Evolutionary conservation across 305 asterid genomes (phyloP), one percentile per base, ranked within the genome.

Genomic region (Euphrasia arctica): DNA sequence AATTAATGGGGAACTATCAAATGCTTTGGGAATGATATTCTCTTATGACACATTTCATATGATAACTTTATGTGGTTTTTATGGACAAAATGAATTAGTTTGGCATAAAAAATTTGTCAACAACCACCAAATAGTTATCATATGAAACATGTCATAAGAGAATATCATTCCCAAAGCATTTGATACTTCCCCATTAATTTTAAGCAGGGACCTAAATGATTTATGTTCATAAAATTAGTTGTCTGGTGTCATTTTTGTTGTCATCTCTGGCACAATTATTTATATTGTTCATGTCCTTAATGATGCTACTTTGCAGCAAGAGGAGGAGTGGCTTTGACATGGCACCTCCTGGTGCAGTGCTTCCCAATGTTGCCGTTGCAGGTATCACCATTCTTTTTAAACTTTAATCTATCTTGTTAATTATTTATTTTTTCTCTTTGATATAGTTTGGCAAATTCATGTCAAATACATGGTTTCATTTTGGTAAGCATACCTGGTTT

Each of bases 321-420:
- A 86, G 95, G 84, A 78, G 70, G 67, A 89, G 96, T 68, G 96
- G 95, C 51, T 89, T 89, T 81, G 96, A 89, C 83, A 84, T 89
- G 96, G 95, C 95, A 63, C 96, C 96, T 51, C 85, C 92, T 64
- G 62, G 83, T 80, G 78, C 87, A 51, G 60, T 88, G 84, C 76
- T 89, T 56, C 81, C 90, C 58, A 82, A 80, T 70, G 77, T 79
- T 66, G 60, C 79, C 39, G 51, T 64, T 74, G 68, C 86, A 84
- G 96, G 96, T 89, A 83, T 72, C 58, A 55, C 73, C 36, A 55
- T 31, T 62, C 56, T 31, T 70, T 59, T 62, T 47, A 63, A 43
- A 50, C 45, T 22, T 64, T 64, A 66, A 42, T 34, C 29, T 55
- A 66, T 75, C 69, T 70, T 60, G 68, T 67, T 76, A 79, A 82